These are phyloP conservation scores for Crepidotus variabilis DNA, from an alignment of 768 basidiomycete species.

Conservation along the genomic window DNA sequence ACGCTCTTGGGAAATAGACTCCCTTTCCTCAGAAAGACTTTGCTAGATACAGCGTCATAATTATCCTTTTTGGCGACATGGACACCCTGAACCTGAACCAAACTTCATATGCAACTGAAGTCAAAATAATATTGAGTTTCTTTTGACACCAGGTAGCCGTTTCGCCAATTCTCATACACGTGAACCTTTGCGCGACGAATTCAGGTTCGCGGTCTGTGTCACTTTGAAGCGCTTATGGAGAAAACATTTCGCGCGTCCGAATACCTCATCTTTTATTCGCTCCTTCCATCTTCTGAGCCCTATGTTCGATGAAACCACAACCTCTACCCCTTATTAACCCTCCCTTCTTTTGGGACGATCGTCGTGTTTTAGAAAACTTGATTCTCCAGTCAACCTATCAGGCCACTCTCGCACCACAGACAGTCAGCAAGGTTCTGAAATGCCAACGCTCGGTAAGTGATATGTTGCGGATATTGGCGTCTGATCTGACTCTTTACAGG, in stretches of 20 bases:
- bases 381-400: neutral
- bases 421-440: neutral
- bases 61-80: neutral
- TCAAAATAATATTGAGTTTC: too few species aligned
- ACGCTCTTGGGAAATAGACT: slow-evolving; percentile 57
- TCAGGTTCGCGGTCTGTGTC: too few species aligned
- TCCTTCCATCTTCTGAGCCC: too few species aligned
- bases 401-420: neutral
- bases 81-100: neutral
- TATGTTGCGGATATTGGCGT: neutral
- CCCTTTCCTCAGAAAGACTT: neutral
- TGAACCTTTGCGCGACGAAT: too few species aligned
- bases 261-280: too few species aligned
- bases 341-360: neutral
- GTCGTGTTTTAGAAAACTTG: neutral
- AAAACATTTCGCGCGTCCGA: too few species aligned
- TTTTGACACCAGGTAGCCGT: too few species aligned
- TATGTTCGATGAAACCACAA: too few species aligned
- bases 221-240: too few species aligned
- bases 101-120: too few species aligned
- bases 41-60: neutral
- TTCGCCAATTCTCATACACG: too few species aligned
- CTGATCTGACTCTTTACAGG: neutral
- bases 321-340: too few species aligned
- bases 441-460: neutral